Base-by-base conservation (phyloP, 441 rosid species). In the Gossypium gossypioides region DNA sequence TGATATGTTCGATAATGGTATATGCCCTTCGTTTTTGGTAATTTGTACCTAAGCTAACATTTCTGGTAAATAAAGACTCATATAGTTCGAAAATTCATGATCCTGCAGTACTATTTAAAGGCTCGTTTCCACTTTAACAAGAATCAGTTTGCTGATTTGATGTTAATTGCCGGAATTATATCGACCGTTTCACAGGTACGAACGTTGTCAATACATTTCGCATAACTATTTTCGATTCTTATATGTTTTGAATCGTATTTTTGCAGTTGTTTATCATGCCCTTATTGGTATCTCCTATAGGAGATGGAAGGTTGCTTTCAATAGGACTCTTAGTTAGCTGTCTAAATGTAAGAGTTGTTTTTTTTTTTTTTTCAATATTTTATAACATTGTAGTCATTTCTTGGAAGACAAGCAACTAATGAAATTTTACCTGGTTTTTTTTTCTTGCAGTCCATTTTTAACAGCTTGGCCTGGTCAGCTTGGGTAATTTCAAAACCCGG, bases 41-140 rank as follows among this genome's bases (percentile, higher is more conserved):
- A 61, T 21, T 61, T 32, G 7, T 4, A 44, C n/a, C 50, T 44
- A 44, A 62, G 67, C 13, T 29, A 25, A 55, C 22, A 3, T 52
- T 52, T 52, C 57, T 52, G 18, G n/a, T 55, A 8, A 55, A 24
- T 58, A 19, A 63, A 65, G 52, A 21, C 6, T 42, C 54, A 44
- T 44, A 65, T 25, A 25, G 8, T 12, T 6, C 32, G 67, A 54
- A 1, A 9, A 50, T 42, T 63, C 56, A 24, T 63, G 0, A 19
- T 15, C 2, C 9, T 86, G 87, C 86, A 94, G 97, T 94, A 81
- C 82, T 91, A 79, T 83, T 68, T 88, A 73, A 94, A 91, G 87
- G 97, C 97, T 4, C 92, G 91, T 22, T 94, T 94, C 73, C 95
- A 87, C 65, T 94, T 86, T 84, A 82, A 77, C 83, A 91, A 91